Base-by-base conservation (phyloP, 2,329 filamentous ascomycete species). In the Diaporthe citri region DNA sequence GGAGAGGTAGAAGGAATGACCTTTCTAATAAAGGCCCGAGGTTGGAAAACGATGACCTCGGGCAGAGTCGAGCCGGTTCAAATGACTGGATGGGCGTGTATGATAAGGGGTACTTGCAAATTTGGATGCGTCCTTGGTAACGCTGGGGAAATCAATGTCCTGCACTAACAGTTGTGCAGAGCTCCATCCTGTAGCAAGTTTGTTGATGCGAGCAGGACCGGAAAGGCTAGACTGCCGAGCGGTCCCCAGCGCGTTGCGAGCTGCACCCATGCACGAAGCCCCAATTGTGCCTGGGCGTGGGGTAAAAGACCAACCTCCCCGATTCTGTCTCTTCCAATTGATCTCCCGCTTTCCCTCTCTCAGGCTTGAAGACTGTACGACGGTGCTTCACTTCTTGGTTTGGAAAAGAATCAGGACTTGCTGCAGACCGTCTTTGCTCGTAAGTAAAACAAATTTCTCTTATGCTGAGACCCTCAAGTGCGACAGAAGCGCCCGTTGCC, bases 251-350 rank as follows among this genome's bases (percentile, higher is more conserved):
- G 57, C 71, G 75, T 69, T 52, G 31, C 57, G 41, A 74, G 71
- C 56, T 70, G 55, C 52, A 46, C 67, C 48, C 36, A 67, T 70
- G 74, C 57, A 62, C 66, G 64, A 59, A 74, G 46, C 72, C 52
- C 74, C 75, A 72, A 72, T 69, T 51, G 57, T 64, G 36, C 22
- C 46, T 55, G 43, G 66, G 48, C 46, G 57, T 48, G 34, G 71
- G 67, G 72, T 74, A 72, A 43, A 72, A 69, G 73, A 67, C 75
- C 75, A 76, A 74, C 75, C 75, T 75, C 75, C 75, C 75, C 67
- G 73, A 73, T 75, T 74, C 56, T 39, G 46, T 43, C 25, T 64
- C 57, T 72, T 39, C 71, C 71, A 64, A 64, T 72, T 62, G 62
- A 46, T 57, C 72, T 64, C 31, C 48, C 46, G 20, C 74, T 52